Evolutionary conservation across 1,139 yeast species (phyloP).

Genomic region (Pichia sp.): DNA sequence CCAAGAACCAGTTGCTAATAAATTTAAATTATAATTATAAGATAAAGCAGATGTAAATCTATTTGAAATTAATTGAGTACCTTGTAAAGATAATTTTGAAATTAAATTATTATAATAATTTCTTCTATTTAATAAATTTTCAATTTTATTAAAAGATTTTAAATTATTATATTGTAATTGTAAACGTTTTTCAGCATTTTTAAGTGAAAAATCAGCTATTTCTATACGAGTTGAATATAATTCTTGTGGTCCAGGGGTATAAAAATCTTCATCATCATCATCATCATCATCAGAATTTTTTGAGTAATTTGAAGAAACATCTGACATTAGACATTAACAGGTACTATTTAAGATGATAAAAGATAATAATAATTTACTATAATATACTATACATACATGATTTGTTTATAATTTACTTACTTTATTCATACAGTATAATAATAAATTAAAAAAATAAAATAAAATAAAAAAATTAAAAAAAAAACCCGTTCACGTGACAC

Average conservation of each 20-base stretch:
- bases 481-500: too few relatives aligned
- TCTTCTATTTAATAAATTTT: conserved; percentile 41
- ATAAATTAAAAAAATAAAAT: too few relatives aligned
- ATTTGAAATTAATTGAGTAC: conserved; percentile 63
- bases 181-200: conserved; percentile 40
- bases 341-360: too few relatives aligned
- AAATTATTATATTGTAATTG: conserved; percentile 26
- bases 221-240: conserved; percentile 47
- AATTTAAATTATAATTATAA: conserved; percentile 32
- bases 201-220: conserved; percentile 48
- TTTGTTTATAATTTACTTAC: too few relatives aligned
- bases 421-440: too few relatives aligned
- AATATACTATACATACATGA: too few relatives aligned
- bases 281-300: conserved; percentile 2
- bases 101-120: conserved; percentile 34
- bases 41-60: conserved; percentile 63
- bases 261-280: conserved; percentile 66
- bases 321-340: too few relatives aligned
- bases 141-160: conserved; percentile 23
- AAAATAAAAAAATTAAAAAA: too few relatives aligned
- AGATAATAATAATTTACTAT: too few relatives aligned
- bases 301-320: too few relatives aligned
- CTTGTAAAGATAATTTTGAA: conserved; percentile 40
- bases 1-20: conserved; percentile 77
- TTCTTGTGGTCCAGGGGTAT: conserved; percentile 69